Conservation (phyloP, 306 rosid genomes). For the Cicer bijugum region DNA sequence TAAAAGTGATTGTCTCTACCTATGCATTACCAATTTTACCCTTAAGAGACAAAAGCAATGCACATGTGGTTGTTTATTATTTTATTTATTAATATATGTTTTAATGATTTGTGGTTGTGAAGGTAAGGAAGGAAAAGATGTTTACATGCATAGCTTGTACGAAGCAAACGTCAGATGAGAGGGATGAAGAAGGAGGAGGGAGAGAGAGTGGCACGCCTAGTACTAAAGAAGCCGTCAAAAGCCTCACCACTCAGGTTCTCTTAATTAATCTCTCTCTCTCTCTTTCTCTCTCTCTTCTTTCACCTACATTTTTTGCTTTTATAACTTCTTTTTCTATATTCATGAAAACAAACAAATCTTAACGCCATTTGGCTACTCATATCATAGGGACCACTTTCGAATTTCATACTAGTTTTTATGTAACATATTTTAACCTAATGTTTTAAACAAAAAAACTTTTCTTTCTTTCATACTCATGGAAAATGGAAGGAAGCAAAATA, state of each 20-base stretch:
- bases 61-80: constrained; percentile 18
- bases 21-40: constrained; percentile 16
- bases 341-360: constrained; percentile 55
- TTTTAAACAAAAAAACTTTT: too few relatives aligned
- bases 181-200: constrained; percentile 59
- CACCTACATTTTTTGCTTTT: constrained; percentile 53
- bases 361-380: constrained; percentile 43
- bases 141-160: constrained; percentile 94
- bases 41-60: constrained; percentile 13
- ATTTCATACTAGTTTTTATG: not conserved
- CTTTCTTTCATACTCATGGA: too few relatives aligned
- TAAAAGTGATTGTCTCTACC: constrained; percentile 40
- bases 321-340: constrained; percentile 46
- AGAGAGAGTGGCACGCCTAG: constrained; percentile 93
- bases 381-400: constrained; percentile 59
- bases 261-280: constrained; percentile 23
- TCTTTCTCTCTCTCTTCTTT: constrained; percentile 28
- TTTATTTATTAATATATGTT: not conserved
- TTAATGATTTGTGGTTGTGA: not conserved
- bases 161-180: constrained; percentile 60
- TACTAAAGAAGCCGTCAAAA: constrained; percentile 95
- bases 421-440: too few relatives aligned
- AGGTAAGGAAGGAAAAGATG: constrained; percentile 64
- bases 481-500: too few relatives aligned
- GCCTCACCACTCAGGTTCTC: constrained; percentile 91